Conservation (phyloP, 768 basidiomycete species). For the Pleurotus djamor region DNA sequence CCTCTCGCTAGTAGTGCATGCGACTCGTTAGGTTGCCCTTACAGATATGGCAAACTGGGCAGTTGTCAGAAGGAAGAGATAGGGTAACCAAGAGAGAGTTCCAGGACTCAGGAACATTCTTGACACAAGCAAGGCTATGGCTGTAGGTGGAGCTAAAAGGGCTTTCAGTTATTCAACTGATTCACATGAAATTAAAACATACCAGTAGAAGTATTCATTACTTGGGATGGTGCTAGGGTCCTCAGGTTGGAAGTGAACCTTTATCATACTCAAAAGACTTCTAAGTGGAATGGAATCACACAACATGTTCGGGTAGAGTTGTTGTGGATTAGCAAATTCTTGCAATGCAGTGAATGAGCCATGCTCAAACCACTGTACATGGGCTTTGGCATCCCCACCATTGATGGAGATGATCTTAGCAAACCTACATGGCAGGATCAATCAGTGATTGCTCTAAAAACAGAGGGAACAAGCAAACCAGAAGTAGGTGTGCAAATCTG, state of each 20-base stretch:
- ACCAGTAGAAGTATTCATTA: constrained; percentile 61
- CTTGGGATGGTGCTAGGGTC: constrained; percentile 19
- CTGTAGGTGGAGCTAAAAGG: constrained; percentile 49
- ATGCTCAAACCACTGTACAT: constrained; percentile 78
- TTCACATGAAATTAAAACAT: constrained; percentile 9
- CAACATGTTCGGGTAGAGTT: constrained; percentile 58
- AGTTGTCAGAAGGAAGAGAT: constrained; percentile 46
- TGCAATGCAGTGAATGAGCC: constrained; percentile 57
- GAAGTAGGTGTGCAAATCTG: constrained; percentile 55
- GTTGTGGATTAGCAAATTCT: constrained; percentile 60
- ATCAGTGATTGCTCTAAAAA: background rate
- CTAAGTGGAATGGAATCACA: constrained; percentile 44
- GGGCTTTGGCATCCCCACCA: constrained; percentile 38
- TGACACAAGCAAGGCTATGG: constrained; percentile 42
- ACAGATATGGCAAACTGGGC: constrained; percentile 44
- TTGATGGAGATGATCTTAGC: constrained; percentile 58
- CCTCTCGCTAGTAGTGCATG: too few relatives aligned
- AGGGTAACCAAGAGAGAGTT: constrained; percentile 18
- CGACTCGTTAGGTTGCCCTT: too few relatives aligned
- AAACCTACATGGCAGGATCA: too few relatives aligned
- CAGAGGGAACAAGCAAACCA: constrained; percentile 40
- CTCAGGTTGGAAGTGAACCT: constrained; percentile 36
- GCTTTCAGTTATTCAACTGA: constrained; percentile 5
- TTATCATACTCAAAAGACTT: constrained; percentile 46
- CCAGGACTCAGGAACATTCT: constrained; percentile 30